phyloP scores from a whole-genome alignment of 495 filamentous ascomycete genomes.

The Hypoxylon intermedium region DNA sequence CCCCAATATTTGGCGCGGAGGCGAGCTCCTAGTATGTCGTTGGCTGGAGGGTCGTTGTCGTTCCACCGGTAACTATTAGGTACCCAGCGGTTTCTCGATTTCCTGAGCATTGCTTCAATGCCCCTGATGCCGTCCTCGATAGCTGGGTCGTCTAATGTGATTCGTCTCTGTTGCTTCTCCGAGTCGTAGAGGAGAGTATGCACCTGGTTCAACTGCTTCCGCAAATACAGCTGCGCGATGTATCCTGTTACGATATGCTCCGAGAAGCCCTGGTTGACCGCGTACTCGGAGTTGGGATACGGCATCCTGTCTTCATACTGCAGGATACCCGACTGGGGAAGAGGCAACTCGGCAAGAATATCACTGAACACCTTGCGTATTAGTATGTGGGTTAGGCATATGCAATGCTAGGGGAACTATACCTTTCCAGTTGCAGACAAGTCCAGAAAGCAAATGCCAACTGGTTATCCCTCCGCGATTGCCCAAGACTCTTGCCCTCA shows the following conservation, averaged over 20 bases:
- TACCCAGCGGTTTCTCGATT: conserved; percentile 44
- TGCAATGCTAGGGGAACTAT: conserved; percentile 19
- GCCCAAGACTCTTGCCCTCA: conserved; percentile 32
- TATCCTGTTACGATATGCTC: conserved; percentile 77
- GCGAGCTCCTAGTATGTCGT: conserved; percentile 81
- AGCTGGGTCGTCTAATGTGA: conserved; percentile 31
- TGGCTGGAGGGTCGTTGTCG: conserved; percentile 69
- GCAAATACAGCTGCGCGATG: conserved; percentile 81
- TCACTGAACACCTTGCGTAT: conserved; percentile 63
- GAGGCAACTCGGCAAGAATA: conserved; percentile 86
- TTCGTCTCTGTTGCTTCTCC: conserved; percentile 45
- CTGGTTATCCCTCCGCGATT: conserved; percentile 59
- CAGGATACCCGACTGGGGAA: conserved; percentile 80
- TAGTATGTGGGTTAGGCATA: not conserved
- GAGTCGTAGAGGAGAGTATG: conserved; percentile 82
- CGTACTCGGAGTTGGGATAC: conserved; percentile 62
- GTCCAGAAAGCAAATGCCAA: conserved; percentile 90
- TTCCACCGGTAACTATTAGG: conserved; percentile 65
- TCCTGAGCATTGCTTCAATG: conserved; percentile 43
- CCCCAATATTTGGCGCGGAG: conserved; percentile 95
- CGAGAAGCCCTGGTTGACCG: conserved; percentile 51
- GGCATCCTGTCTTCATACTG: conserved; percentile 72
- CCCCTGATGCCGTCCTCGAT: conserved; percentile 40
- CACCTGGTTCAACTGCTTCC: conserved; percentile 83
- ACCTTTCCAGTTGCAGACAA: conserved; percentile 93